These are phyloP conservation scores for Ustilago trichophora DNA, from an alignment of 1,284 basidiomycete genomes.

Conservation along the genomic window DNA sequence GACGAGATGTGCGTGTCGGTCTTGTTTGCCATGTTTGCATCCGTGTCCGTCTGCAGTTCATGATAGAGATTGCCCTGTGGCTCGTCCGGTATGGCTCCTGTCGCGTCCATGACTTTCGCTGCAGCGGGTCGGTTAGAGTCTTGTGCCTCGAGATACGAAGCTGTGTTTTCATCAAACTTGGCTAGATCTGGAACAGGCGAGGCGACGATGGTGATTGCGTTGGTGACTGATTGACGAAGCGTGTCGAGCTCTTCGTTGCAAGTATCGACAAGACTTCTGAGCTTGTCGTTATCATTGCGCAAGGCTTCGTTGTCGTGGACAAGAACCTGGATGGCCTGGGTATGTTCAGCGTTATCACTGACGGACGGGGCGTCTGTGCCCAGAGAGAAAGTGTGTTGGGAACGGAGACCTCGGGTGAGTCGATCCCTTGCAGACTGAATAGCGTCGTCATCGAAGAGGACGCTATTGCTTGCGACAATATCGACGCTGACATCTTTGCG, in stretches of 20 bases:
- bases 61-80: not conserved
- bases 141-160: slow-evolving; percentile 1
- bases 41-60: not conserved
- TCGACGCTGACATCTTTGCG: slow-evolving; percentile 21
- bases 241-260: slow-evolving; percentile 53
- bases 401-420: slow-evolving; percentile 28
- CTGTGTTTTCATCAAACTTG: slow-evolving; percentile 6
- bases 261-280: slow-evolving; percentile 43
- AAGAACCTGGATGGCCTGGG: slow-evolving; percentile 24
- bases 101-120: too few species aligned
- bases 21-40: not conserved
- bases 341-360: slow-evolving; percentile 13
- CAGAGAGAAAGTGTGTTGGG: slow-evolving; percentile 16
- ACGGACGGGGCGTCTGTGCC: not conserved
- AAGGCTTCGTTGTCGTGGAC: slow-evolving; percentile 52
- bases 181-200: slow-evolving; percentile 22
- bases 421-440: slow-evolving; percentile 33
- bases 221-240: slow-evolving; percentile 33
- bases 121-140: too few species aligned
- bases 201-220: slow-evolving; percentile 25
- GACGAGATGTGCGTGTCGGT: not conserved
- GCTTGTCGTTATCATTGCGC: slow-evolving; percentile 39
- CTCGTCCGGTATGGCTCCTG: too few species aligned
- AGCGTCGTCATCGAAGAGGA: slow-evolving; percentile 33
- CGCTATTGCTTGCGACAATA: slow-evolving; percentile 1